Evolutionary conservation across 2,329 filamentous ascomycete species (phyloP).

Genomic region (Colletotrichum sp.): DNA sequence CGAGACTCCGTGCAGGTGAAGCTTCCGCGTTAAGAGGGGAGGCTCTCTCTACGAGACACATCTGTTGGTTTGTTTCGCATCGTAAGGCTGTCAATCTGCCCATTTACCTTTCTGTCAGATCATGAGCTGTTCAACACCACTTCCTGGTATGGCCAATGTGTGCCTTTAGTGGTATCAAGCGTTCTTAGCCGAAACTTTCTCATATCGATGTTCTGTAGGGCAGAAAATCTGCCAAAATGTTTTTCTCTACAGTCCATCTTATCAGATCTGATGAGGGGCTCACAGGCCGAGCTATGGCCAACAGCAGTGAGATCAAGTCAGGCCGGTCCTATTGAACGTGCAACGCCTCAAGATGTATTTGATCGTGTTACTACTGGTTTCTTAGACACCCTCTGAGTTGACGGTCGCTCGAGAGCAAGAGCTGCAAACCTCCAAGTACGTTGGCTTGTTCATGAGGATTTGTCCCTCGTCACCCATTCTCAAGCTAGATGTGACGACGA

Average conservation of each 20-base stretch:
- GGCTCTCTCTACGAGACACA: not conserved
- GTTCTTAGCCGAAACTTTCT: not conserved
- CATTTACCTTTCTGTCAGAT: not conserved
- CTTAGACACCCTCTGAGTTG: rapidly evolving
- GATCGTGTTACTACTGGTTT: rapidly evolving
- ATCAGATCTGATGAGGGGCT: not conserved
- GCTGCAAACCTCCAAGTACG: not conserved
- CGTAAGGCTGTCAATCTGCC: rapidly evolving
- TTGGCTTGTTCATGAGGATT: rapidly evolving
- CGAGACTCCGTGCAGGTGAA: not conserved
- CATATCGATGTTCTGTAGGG: not conserved
- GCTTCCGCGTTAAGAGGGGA: not conserved
- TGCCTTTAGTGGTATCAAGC: not conserved
- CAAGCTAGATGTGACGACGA: not conserved
- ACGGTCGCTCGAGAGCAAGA: rapidly evolving
- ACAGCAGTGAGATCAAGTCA: rapidly evolving
- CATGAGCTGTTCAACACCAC: not conserved
- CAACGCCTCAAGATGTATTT: not conserved
- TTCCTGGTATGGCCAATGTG: not conserved
- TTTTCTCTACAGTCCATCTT: not conserved
- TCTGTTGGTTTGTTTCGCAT: not conserved
- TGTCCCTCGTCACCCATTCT: not conserved
- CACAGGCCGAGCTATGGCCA: rapidly evolving
- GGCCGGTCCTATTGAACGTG: rapidly evolving
- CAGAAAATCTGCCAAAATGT: not conserved